phyloP scores from a whole-genome alignment of 768 basidiomycete species.

The Hortiboletus campestris region DNA sequence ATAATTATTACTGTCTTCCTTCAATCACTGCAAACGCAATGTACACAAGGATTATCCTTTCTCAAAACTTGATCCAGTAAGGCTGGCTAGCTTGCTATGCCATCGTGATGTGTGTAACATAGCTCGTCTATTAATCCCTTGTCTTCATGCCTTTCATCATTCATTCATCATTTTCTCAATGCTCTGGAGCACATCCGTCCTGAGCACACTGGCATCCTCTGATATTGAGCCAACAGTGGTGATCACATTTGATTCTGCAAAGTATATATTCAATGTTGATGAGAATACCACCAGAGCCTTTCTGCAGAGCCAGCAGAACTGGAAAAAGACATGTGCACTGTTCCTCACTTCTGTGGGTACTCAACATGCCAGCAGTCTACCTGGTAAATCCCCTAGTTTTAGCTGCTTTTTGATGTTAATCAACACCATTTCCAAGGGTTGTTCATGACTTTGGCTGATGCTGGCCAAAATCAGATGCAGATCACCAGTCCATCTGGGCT shows the following conservation, averaged over 20 bases:
- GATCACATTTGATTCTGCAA: slow-evolving; percentile 70
- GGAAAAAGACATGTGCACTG: slow-evolving; percentile 65
- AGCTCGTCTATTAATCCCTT: slow-evolving; percentile 9
- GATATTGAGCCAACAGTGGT: slow-evolving; percentile 83
- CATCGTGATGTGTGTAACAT: slow-evolving; percentile 24
- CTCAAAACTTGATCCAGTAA: background rate
- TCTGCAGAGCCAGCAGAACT: slow-evolving; percentile 60
- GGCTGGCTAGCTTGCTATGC: slow-evolving; percentile 30
- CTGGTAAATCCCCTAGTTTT: slow-evolving; percentile 50
- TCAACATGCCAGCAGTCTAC: slow-evolving; percentile 65
- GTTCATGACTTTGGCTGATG: slow-evolving; percentile 79
- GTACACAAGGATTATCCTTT: background rate
- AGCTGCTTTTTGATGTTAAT: background rate
- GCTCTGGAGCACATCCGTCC: slow-evolving; percentile 64
- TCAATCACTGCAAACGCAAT: background rate
- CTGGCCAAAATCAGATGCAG: slow-evolving; percentile 51
- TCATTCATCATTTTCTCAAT: slow-evolving; percentile 29
- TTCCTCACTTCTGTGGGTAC: slow-evolving; percentile 70
- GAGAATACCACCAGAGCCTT: slow-evolving; percentile 79
- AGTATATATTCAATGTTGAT: slow-evolving; percentile 87
- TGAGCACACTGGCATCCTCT: slow-evolving; percentile 55
- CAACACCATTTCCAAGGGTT: slow-evolving; percentile 47
- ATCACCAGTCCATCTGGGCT: slow-evolving; percentile 74
- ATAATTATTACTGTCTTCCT: background rate
- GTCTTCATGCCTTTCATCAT: slow-evolving; percentile 15